Base-by-base conservation (phyloP, 805 yeast genomes). In the Yamadazyma laniorum region DNA sequence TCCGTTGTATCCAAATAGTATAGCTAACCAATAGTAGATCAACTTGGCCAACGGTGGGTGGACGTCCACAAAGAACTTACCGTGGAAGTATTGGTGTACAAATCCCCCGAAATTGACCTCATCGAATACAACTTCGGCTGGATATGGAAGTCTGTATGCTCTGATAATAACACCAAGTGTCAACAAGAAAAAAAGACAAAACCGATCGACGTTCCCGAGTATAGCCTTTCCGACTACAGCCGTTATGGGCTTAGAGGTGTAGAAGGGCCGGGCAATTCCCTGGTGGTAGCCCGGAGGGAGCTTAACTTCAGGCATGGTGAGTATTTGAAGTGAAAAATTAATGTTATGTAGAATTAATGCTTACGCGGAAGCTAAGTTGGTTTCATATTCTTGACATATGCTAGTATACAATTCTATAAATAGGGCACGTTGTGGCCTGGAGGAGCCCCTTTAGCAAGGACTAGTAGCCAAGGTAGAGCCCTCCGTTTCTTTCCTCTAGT, bases 401-500 rank as follows among this genome's bases (percentile, higher is more conserved):
- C 23, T 21, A 21, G 23, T 21, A 21, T 21, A 21, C 23, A 21
- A 9, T 7, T 21, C 23, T 21, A 21, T 21, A 21, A 21, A 21
- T 21, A 21, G 25, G 8, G 25, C 8, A 8, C 8, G 25, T 8
- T 22, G 8, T 22, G 25, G 12, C 25, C 11, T 8, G 25, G 25
- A 22, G 25, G 12, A 8, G 25, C 8, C 25, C n/a, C n/a, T 21
- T 21, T 21, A 21, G 6, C 13, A 34, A 16, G 9, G 13, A 29
- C 31, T 27, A 45, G 46, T 50, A 65, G 37, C 72, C 80, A 26
- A 78, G 56, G 57, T 77, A 85, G n/a, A 79, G 59, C n/a, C 91
- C 85, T 14, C 95, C 95, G 14, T 75, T 81, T 40, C 83, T 73
- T 34, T 82, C 86, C 43, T 85, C 93, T 31, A 91, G 63, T 25